Conservation (phyloP, 1,139 yeast species). For the Pichia sp. region DNA sequence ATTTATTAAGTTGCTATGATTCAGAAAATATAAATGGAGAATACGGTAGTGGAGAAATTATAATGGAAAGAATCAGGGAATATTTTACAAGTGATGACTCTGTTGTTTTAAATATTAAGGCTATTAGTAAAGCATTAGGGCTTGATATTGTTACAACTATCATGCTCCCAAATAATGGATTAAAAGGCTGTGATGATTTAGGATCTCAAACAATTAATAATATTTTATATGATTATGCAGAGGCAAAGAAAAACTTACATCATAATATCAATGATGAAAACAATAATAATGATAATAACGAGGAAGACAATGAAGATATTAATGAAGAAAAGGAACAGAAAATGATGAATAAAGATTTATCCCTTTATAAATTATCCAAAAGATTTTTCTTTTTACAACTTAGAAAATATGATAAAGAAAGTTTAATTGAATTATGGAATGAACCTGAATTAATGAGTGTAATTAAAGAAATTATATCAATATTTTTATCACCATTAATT, state of each 20-base stretch:
- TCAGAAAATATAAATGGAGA: not conserved
- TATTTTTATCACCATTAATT: constrained; percentile 82
- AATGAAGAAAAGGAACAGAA: not conserved
- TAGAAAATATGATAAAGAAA: constrained; percentile 67
- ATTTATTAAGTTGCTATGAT: constrained; percentile 21
- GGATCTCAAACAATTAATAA: not conserved
- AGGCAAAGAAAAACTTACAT: not conserved
- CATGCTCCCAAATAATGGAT: constrained; percentile 16
- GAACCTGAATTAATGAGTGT: constrained; percentile 73
- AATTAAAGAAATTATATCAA: constrained; percentile 63
- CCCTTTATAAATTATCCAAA: constrained; percentile 35
- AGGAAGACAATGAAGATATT: not conserved
- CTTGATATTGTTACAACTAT: constrained; percentile 13
- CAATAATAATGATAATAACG: not conserved
- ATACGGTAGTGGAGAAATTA: constrained; percentile 5
- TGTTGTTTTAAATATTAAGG: constrained; percentile 30
- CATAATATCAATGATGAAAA: not conserved
- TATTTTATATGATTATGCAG: constrained; percentile 9
- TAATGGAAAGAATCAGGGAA: constrained; percentile 24
- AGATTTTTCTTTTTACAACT: constrained; percentile 57
- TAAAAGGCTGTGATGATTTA: constrained; percentile 13
- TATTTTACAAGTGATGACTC: constrained; percentile 29
- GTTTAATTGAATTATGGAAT: constrained; percentile 72
- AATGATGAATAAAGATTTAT: constrained; percentile 16
- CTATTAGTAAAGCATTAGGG: constrained; percentile 28